These are phyloP conservation scores for Avena sativa DNA, from an alignment of 176 grass and related monocot genomes.

Conservation along the genomic window DNA sequence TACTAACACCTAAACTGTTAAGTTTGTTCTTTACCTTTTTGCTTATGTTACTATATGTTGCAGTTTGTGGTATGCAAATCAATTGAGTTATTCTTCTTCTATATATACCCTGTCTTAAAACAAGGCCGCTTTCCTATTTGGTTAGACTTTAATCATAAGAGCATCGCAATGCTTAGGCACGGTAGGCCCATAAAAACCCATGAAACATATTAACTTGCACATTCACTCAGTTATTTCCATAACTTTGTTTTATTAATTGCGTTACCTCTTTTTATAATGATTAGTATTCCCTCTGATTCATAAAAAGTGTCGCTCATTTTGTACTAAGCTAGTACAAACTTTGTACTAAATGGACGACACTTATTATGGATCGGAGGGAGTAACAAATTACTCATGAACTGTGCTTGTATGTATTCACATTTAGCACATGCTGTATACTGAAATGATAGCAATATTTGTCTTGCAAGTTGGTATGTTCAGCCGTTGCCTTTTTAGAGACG, in stretches of 20 bases:
- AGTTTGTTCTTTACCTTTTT: neutral
- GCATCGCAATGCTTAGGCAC: neutral
- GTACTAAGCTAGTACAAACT: no score
- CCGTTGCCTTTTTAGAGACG: neutral
- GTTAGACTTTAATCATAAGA: neutral
- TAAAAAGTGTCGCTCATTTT: no score
- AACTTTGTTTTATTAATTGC: neutral
- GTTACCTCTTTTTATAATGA: neutral
- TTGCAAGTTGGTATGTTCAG: constrained; percentile 11
- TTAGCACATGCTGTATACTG: neutral
- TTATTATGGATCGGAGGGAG: no score
- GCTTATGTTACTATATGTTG: neutral
- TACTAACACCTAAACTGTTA: neutral
- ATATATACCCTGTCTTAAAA: neutral
- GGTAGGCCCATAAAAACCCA: neutral
- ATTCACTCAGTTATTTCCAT: neutral
- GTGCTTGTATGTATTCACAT: neutral
- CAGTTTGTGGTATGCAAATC: neutral
- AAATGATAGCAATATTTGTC: neutral
- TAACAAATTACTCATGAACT: neutral
- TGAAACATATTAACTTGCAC: neutral
- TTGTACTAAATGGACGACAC: no score
- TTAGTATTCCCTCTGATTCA: no score
- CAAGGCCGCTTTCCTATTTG: neutral
- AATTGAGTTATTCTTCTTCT: neutral